Evolutionary conservation across 2,329 filamentous ascomycete genomes (phyloP).

Genomic region (Lasiodiplodia gonubiensis): DNA sequence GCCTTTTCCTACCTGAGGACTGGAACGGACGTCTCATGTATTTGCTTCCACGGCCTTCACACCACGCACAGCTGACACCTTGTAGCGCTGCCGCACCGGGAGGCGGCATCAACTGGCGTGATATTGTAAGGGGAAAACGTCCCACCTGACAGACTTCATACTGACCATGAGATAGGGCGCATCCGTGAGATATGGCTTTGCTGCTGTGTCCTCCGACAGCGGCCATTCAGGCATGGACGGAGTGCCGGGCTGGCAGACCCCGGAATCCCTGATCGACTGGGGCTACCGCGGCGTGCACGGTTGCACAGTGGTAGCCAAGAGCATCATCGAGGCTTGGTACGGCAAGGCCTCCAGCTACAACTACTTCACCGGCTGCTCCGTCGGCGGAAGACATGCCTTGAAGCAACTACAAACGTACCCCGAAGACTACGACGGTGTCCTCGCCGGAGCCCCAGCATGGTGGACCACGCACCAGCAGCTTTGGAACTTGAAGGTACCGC

Average conservation of each 20-base stretch:
- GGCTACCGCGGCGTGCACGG: constrained; percentile 48
- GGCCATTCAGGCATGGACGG: constrained; percentile 49
- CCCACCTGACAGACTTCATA: too few relatives aligned
- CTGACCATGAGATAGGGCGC: background rate
- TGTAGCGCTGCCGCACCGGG: background rate
- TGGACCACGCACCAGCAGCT: constrained; percentile 56
- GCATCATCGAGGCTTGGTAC: constrained; percentile 57
- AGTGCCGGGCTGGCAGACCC: constrained; percentile 47
- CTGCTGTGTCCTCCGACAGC: constrained; percentile 53
- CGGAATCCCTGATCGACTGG: constrained; percentile 47
- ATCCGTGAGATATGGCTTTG: constrained; percentile 48
- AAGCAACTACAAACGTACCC: constrained; percentile 61
- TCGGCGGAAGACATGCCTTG: constrained; percentile 64
- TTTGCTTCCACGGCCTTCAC: constrained; percentile 43
- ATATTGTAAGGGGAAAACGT: background rate
- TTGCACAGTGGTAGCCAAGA: constrained; percentile 55
- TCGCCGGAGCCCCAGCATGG: constrained; percentile 60
- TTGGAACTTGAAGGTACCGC: constrained; percentile 51
- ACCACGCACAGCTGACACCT: background rate
- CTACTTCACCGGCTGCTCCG: constrained; percentile 65
- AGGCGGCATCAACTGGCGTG: constrained; percentile 1
- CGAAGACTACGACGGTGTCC: constrained; percentile 63
- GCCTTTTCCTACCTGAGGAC: constrained; percentile 45
- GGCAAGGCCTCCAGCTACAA: constrained; percentile 34
- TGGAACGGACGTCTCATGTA: constrained; percentile 48